Base-by-base conservation (phyloP, 805 yeast species). In the Nakazawaea peltata region DNA sequence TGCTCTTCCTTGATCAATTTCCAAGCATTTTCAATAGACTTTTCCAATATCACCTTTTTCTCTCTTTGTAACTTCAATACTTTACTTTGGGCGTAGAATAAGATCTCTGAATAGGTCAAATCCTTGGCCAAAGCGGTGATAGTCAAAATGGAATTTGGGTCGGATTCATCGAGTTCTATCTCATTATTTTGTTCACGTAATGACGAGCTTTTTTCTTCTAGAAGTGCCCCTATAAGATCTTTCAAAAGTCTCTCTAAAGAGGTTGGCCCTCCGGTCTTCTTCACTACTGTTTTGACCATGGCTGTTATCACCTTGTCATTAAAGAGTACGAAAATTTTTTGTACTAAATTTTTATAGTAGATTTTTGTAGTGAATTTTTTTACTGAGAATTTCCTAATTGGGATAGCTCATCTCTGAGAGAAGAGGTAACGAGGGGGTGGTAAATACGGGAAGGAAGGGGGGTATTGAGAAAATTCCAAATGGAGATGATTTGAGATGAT, bases 21-120 rank as follows among this genome's bases (percentile, higher is more conserved):
- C 50, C 81, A 62, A 0, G 77, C 77, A 26, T 71, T 67, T 21
- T 75, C 82, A 3, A 85, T 69, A 3, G 83, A 66, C 44, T 76
- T 74, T 42, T 76, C 80, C 36, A 88, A 54, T 8, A 70, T 57
- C 7, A 66, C 69, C 39, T 74, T 74, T 53, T 87, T 88, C 46
- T 77, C 74, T 40, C 97, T 62, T 39, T 72, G 69, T 46, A 87
- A 61, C 22, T 79, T 71, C 26, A 75, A 59, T 42, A 86, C 95
- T 32, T 77, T 74, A 22, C 65, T 54, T 47, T 81, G 85, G 12
- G 77, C 75, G 40, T 66, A 77, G 8, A 66, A 61, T n/a, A 76
- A 47, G 2, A 78, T 67, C 36, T 80, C 82, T 6, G 59, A 44
- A 2, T 61, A 49, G 8, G 57, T 62, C 32, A 81, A 55, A 44